phyloP scores from a whole-genome alignment of 768 basidiomycete genomes.

The Porphyrellus cyaneotinctus region DNA sequence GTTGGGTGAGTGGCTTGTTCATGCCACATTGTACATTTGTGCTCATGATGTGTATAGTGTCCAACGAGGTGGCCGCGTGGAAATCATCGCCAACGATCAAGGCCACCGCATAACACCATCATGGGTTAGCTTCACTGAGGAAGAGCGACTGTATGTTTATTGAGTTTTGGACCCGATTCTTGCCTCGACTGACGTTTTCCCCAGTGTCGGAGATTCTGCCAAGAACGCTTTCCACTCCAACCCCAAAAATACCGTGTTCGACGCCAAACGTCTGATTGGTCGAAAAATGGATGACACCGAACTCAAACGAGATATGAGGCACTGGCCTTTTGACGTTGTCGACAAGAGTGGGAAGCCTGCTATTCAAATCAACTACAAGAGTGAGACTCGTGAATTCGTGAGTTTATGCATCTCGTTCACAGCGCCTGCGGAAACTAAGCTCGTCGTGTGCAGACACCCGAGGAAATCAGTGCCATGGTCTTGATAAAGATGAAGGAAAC shows the following conservation, averaged over 20 bases:
- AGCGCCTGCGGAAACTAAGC: neutral
- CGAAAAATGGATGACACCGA: conserved; percentile 80
- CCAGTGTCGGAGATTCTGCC: conserved; percentile 83
- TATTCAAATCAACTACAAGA: conserved; percentile 75
- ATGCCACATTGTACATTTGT: neutral
- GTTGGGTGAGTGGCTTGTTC: conserved; percentile 64
- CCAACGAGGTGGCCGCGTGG: conserved; percentile 79
- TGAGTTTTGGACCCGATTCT: neutral
- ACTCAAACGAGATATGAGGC: conserved; percentile 78
- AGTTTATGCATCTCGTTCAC: conserved; percentile 29
- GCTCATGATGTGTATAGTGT: conserved; percentile 45
- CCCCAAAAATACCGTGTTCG: conserved; percentile 91
- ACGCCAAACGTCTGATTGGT: conserved; percentile 94
- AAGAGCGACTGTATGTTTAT: conserved; percentile 56
- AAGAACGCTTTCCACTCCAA: conserved; percentile 95
- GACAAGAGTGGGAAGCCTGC: conserved; percentile 78
- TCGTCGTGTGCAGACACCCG: conserved; percentile 60
- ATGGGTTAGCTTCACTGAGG: conserved; percentile 78
- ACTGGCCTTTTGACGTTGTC: conserved; percentile 86
- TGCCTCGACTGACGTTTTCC: neutral
- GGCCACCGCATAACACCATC: conserved; percentile 88
- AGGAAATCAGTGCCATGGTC: conserved; percentile 96
- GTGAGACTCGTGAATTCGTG: conserved; percentile 79
- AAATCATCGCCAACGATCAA: conserved; percentile 88
- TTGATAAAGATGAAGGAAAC: conserved; percentile 99